phyloP scores from a whole-genome alignment of 805 yeast species.

The Starmerella gropengiesseri region DNA sequence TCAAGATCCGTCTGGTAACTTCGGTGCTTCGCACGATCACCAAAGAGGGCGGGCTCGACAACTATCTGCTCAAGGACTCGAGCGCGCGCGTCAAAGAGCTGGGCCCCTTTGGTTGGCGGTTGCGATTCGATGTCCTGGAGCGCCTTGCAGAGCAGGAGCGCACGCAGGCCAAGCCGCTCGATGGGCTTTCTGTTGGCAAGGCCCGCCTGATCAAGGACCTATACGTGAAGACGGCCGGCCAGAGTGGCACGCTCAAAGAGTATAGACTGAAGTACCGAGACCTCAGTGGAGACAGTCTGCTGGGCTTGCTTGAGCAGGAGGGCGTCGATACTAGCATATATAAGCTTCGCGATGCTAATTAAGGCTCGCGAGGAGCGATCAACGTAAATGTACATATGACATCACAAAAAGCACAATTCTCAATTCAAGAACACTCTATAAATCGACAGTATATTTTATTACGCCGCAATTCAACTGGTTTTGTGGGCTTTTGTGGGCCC shows the following conservation, averaged over 20 bases:
- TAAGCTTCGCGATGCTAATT: not conserved
- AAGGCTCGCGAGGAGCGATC: not conserved
- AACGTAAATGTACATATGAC: not conserved
- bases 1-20: constrained; percentile 58
- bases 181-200: constrained; percentile 49
- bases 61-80: constrained; percentile 74
- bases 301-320: constrained; percentile 37
- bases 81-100: constrained; percentile 83
- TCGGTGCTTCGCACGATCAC: constrained; percentile 77
- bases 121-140: constrained; percentile 62
- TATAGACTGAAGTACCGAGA: constrained; percentile 40
- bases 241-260: constrained; percentile 32
- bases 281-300: constrained; percentile 39
- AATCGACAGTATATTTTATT: too few species aligned
- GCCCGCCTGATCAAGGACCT: constrained; percentile 42
- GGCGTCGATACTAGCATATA: constrained; percentile 28
- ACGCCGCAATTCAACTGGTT: too few species aligned
- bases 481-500: too few species aligned
- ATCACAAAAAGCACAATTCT: too few species aligned
- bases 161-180: constrained; percentile 30
- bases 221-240: constrained; percentile 3
- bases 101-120: constrained; percentile 86
- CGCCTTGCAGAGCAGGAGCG: constrained; percentile 30
- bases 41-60: constrained; percentile 91
- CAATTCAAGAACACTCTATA: too few species aligned